These are phyloP conservation scores for Lonicera japonica DNA, from an alignment of 129 eudicot genomes.

Conservation along the genomic window DNA sequence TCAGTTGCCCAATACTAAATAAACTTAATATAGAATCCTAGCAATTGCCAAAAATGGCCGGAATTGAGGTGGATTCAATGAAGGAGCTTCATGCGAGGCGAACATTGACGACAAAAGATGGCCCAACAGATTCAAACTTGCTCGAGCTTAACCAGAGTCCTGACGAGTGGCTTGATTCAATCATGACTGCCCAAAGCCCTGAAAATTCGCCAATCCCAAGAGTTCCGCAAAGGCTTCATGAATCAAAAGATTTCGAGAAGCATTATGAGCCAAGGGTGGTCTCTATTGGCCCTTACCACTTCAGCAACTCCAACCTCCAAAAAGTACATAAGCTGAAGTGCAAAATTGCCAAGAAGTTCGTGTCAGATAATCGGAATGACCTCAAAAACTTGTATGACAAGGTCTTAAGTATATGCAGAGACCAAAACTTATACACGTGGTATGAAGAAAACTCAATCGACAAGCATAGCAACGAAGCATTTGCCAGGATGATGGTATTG, in stretches of 20 bases:
- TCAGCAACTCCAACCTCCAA: conserved; percentile 1
- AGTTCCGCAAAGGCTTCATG: neutral
- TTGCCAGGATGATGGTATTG: conserved; percentile 26
- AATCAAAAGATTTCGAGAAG: neutral
- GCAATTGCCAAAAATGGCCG: too few species aligned
- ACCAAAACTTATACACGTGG: neutral
- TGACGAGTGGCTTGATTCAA: neutral
- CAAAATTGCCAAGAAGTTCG: neutral
- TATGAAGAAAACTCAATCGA: conserved; percentile 20
- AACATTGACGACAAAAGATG: too few species aligned
- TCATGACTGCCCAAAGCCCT: neutral
- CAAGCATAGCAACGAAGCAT: conserved; percentile 14
- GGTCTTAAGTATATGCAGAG: conserved; percentile 13
- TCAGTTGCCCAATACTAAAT: too few species aligned
- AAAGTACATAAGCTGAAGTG: conserved; percentile 4
- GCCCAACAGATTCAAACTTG: too few species aligned
- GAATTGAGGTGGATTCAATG: too few species aligned
- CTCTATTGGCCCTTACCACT: neutral
- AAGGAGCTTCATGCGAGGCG: too few species aligned
- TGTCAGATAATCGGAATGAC: conserved; percentile 12
- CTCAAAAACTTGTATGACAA: conserved; percentile 17
- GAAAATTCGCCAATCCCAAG: neutral
- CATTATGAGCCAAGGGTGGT: neutral
- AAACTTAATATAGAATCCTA: too few species aligned
- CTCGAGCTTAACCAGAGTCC: neutral